A percentile compares a stretch with the other conserved stretches of the same genome.
Conservation (phyloP, 1,139 yeast genomes). For the Pneumocystis carinii region DNA sequence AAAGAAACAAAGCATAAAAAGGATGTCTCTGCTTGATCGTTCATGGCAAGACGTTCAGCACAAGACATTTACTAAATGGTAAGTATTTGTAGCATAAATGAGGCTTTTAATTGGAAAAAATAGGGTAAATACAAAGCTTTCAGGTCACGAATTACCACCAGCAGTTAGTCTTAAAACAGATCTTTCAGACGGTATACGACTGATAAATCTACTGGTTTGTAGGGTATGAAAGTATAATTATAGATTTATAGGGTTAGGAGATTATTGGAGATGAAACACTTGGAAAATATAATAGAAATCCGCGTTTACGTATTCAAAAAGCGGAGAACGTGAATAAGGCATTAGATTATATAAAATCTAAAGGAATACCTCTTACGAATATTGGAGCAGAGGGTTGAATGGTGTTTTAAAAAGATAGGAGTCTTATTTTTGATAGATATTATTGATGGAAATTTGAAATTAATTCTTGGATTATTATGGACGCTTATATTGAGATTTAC, state of each 20-base stretch:
- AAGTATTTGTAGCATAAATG: not conserved
- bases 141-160: conserved; percentile 5
- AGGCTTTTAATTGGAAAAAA: not conserved
- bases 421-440: conserved; percentile 28
- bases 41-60: conserved; percentile 13
- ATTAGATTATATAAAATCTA: conserved; percentile 39
- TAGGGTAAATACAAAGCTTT: conserved; percentile 13
- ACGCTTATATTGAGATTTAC: conserved; percentile 40
- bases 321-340: conserved; percentile 47
- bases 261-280: conserved; percentile 27
- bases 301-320: conserved; percentile 43
- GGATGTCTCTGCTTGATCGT: not conserved
- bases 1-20: not conserved
- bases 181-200: conserved; percentile 10
- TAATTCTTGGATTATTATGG: conserved; percentile 56
- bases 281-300: conserved; percentile 29
- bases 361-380: conserved; percentile 39
- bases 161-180: conserved; percentile 10
- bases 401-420: not conserved
- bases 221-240: not conserved
- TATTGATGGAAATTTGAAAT: conserved; percentile 46
- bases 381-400: conserved; percentile 40
- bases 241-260: conserved; percentile 16
- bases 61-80: conserved; percentile 10
- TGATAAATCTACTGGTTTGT: conserved; percentile 10